These are phyloP conservation scores for Quercus parvula DNA, from an alignment of 306 rosid genomes.

Conservation along the genomic window DNA sequence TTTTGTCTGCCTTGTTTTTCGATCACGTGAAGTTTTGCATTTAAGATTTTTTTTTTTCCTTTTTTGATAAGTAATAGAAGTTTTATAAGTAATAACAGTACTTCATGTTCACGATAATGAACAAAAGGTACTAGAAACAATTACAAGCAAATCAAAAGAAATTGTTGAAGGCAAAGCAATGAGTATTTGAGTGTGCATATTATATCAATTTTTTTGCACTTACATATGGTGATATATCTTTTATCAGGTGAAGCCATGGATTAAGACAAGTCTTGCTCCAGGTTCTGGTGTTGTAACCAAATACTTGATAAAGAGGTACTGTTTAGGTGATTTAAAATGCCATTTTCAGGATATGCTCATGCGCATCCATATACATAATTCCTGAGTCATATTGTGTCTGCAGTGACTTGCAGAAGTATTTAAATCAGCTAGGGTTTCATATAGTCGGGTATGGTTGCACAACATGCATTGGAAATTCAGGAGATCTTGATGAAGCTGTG, in stretches of 20 bases:
- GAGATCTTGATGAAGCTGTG: constrained; percentile 83
- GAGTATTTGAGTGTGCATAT: background rate
- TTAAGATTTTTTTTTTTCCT: background rate
- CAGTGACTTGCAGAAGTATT: constrained; percentile 88
- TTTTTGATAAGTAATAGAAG: too few species aligned
- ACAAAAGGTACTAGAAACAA: too few species aligned
- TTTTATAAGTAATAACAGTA: too few species aligned
- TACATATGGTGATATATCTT: constrained; percentile 12
- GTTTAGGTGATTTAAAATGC: constrained; percentile 13
- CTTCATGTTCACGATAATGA: too few species aligned
- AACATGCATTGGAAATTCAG: constrained; percentile 98
- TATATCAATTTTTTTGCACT: constrained; percentile 11
- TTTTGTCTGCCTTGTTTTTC: background rate
- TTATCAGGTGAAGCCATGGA: constrained; percentile 91
- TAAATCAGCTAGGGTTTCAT: constrained; percentile 86
- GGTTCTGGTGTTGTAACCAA: constrained; percentile 98
- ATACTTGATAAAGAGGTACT: constrained; percentile 77
- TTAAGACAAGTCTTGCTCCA: constrained; percentile 97
- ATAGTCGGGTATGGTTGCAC: constrained; percentile 98
- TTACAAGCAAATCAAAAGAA: background rate
- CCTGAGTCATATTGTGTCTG: constrained; percentile 12
- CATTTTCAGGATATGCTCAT: background rate
- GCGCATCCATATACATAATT: constrained; percentile 6
- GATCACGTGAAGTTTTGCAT: background rate
- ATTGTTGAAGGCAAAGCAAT: background rate